Base-by-base conservation (phyloP, 2,329 filamentous ascomycete genomes). In the Aspergillus nomiae region DNA sequence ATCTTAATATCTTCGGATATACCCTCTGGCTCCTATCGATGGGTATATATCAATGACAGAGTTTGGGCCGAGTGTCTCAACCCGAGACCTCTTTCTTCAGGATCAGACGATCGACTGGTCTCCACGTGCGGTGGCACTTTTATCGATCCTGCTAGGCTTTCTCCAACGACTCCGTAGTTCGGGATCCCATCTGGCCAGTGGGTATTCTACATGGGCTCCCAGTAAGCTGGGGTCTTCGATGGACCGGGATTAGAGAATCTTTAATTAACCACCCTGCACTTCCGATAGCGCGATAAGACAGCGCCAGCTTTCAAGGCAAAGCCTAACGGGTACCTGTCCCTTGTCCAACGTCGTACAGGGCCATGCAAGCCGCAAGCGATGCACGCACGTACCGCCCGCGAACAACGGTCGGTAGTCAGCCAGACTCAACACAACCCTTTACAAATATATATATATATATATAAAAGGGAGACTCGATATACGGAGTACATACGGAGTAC, bases 81-180 rank as follows among this genome's bases (percentile, higher is more conserved):
- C 55, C 41, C 36, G 34, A 46, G 34, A 59, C 45, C 48, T 36
- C 28, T 34, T 36, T 59, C 57, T 59, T 51, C 45, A 45, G 54
- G 59, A 58, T 58, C 59, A 61, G 38, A 45, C 59, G 59, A 61
- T 61, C 59, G 59, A 56, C 59, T 56, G 46, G 55, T 53, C 55
- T 61, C 59, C 59, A 61, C 59, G 59, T 61, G 59, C 45, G 34
- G 43, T 45, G 53, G 48, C 54, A 62, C 48, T 62, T 62, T 62
- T 62, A 62, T 62, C 60, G 60, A 62, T 62, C 60, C 60, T 62
- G 60, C 60, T 62, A 56, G 48, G 14, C 43, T 38, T 38, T 45
- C 45, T 45, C 48, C 51, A 38, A 55, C 51, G 51, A 55, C 51
- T 55, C 51, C 51, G 51, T 55, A 55, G 51, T 55, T 55, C 51